Evolutionary conservation across 2,329 filamentous ascomycete species (phyloP).

Genomic region (Reticulascus tulasneorum): DNA sequence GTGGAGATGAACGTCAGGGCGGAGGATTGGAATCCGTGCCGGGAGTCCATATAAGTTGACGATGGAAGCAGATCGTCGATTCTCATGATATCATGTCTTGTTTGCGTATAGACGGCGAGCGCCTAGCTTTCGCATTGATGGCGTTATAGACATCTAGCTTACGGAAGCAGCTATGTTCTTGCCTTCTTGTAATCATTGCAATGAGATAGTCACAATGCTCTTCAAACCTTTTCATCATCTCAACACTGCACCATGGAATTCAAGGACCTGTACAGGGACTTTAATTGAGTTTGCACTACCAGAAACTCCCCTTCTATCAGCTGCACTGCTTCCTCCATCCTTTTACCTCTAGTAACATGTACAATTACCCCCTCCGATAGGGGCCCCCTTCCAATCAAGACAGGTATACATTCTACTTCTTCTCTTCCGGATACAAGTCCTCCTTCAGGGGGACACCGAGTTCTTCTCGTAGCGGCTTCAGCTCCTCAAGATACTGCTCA

Average conservation of each 20-base stretch:
- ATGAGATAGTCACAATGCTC: too few species aligned
- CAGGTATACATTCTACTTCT: conserved; percentile 29
- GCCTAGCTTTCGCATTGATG: too few species aligned
- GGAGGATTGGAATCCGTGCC: too few species aligned
- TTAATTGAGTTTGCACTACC: conserved; percentile 14
- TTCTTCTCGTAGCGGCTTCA: conserved; percentile 89
- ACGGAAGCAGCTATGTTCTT: too few species aligned
- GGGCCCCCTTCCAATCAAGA: neutral
- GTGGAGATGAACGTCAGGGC: neutral
- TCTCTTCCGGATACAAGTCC: conserved; percentile 74
- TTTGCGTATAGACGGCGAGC: too few species aligned
- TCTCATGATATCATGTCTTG: too few species aligned
- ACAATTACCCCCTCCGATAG: conserved; percentile 20
- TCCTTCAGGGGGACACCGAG: conserved; percentile 89
- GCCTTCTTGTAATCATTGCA: too few species aligned
- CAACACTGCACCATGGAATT: too few species aligned
- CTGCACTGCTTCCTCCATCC: conserved; percentile 9
- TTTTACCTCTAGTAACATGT: conserved; percentile 27
- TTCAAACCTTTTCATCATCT: too few species aligned
- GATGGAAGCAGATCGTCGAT: too few species aligned
- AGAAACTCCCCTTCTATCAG: conserved; percentile 12
- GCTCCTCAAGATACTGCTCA: conserved; percentile 90
- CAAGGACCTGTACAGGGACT: conserved; percentile 12
- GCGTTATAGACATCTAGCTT: too few species aligned
- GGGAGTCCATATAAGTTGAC: too few species aligned